Evolutionary conservation across 345 rosid species (phyloP).

Genomic region (Moricandia arvensis): DNA sequence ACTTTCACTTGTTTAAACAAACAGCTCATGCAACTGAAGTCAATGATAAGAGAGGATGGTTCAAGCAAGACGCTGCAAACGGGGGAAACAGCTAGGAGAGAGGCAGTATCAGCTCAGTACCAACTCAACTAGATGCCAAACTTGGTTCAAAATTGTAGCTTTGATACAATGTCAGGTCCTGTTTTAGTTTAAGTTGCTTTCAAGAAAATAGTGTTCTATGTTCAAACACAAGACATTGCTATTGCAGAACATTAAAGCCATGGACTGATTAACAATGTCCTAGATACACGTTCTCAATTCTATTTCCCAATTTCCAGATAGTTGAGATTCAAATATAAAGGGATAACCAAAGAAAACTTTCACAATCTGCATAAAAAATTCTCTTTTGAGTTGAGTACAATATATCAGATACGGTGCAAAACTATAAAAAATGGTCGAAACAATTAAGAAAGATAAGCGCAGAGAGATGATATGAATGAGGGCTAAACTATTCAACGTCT

Average conservation of each 20-base stretch:
- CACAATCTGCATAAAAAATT: slow-evolving; percentile 6
- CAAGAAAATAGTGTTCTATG: background rate
- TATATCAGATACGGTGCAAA: slow-evolving; percentile 16
- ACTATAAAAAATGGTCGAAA: slow-evolving; percentile 10
- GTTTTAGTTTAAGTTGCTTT: background rate
- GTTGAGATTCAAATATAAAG: background rate
- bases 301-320: background rate
- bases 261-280: background rate
- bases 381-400: slow-evolving; percentile 15
- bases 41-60: slow-evolving; percentile 14
- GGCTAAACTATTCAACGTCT: slow-evolving; percentile 46
- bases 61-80: slow-evolving; percentile 14
- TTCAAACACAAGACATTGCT: background rate
- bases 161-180: background rate
- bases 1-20: slow-evolving; percentile 4
- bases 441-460: slow-evolving; percentile 10
- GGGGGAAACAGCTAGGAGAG: background rate
- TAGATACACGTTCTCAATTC: background rate
- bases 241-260: background rate
- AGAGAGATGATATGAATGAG: slow-evolving; percentile 12
- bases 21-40: slow-evolving; percentile 29
- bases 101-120: background rate
- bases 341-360: slow-evolving; percentile 4
- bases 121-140: background rate
- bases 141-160: background rate